Evolutionary conservation across 192 early-diverging fungal species (phyloP).

Genomic region (Coemansia sp.): DNA sequence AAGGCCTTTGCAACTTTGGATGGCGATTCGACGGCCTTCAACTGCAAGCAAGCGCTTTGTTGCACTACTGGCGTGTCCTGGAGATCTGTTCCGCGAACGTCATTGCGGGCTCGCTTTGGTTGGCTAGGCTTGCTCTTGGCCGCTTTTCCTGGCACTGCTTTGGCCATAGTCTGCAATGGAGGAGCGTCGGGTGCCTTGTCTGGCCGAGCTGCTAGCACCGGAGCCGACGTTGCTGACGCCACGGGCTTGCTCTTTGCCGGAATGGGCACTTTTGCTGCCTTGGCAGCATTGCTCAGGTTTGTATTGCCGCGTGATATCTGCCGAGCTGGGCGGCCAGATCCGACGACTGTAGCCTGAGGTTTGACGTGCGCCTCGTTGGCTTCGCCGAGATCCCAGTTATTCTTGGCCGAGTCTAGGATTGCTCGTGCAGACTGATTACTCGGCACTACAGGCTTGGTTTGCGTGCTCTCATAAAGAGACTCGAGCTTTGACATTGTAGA

Average conservation of each 20-base stretch:
- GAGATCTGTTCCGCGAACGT: not conserved
- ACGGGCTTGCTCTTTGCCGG: constrained; percentile 2
- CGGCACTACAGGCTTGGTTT: not conserved
- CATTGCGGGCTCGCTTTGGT: not conserved
- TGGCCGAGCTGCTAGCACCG: not conserved
- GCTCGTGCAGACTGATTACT: constrained; percentile 19
- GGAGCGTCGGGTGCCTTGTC: not conserved
- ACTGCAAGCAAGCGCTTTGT: constrained; percentile 2
- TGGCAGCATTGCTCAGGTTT: not conserved
- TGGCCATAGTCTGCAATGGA: not conserved
- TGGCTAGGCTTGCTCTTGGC: not conserved
- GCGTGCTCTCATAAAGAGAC: constrained; percentile 32
- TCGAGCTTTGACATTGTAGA: constrained; percentile 41
- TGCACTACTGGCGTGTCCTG: not conserved
- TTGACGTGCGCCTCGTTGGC: not conserved
- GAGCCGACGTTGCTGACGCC: not conserved
- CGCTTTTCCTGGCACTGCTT: not conserved
- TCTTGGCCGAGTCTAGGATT: constrained; percentile 32
- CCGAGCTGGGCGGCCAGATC: not conserved
- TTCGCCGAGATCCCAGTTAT: constrained; percentile 38
- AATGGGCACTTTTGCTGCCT: not conserved
- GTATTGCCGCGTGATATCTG: not conserved
- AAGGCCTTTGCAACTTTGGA: constrained; percentile 11
- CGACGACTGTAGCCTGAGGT: not conserved
- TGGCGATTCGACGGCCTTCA: not conserved